A percentile compares a stretch with the other conserved stretches of the same genome.
Evolutionary conservation across 1,284 basidiomycete species (phyloP).

Genomic region (Cryptococcus sp.): DNA sequence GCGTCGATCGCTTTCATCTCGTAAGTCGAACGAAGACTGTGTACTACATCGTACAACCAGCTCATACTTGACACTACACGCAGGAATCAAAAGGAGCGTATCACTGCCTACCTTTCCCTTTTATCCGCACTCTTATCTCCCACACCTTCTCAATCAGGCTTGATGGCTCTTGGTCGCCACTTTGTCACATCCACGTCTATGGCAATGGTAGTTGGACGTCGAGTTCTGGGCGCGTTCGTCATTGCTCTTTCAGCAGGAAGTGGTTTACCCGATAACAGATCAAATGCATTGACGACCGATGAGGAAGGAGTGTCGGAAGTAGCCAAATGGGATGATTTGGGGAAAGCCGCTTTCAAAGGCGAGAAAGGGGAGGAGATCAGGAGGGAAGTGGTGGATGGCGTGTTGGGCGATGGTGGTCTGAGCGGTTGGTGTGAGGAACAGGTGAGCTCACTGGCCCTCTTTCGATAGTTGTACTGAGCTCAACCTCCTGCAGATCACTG

Average conservation of each 20-base stretch:
- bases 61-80: neutral
- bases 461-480: too few species aligned
- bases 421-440: slow-evolving; percentile 85
- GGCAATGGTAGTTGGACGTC: slow-evolving; percentile 46
- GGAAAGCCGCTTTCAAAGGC: slow-evolving; percentile 28
- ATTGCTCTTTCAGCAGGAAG: slow-evolving; percentile 37
- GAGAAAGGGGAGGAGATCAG: slow-evolving; percentile 36
- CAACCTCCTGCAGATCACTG: slow-evolving; percentile 64
- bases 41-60: neutral
- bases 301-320: slow-evolving; percentile 22
- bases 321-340: slow-evolving; percentile 28
- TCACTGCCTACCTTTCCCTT: slow-evolving; percentile 63
- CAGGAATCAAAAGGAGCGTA: slow-evolving; percentile 73
- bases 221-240: slow-evolving; percentile 43
- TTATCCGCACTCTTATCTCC: slow-evolving; percentile 40
- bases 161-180: slow-evolving; percentile 40
- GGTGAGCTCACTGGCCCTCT: slow-evolving; percentile 58
- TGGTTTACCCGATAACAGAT: slow-evolving; percentile 17
- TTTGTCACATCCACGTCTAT: slow-evolving; percentile 42
- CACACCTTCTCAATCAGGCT: slow-evolving; percentile 59
- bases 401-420: slow-evolving; percentile 56
- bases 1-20: slow-evolving; percentile 17
- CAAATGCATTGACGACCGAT: slow-evolving; percentile 9
- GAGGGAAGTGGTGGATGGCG: slow-evolving; percentile 39
- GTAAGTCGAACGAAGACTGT: slow-evolving; percentile 7